Evolutionary conservation across 2,329 filamentous ascomycete genomes (phyloP), one percentile per base, ranked within the genome.

Genomic region (Pseudocercospora crystallina): DNA sequence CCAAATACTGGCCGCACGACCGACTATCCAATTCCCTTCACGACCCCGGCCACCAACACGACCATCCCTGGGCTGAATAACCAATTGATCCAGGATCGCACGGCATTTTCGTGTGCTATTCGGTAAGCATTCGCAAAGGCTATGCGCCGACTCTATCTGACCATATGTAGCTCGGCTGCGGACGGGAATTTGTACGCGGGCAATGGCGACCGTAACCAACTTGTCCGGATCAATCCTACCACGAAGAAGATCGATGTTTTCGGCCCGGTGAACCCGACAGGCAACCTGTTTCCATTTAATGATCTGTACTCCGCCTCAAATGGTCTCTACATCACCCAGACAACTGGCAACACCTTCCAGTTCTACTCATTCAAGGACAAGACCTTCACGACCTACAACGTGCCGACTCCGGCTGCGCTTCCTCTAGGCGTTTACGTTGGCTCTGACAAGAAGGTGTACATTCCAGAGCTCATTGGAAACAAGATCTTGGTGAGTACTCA

Each of bases 271-370:
- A 63, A 59, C 40, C 56, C 58, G 3, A 14, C 44, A 1, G 59
- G 61, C 2, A 56, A 64, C 31, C 39, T 63, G 9, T 53, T 58
- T 13, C 56, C 56, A 0, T 61, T 63, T 39, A 63, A 64, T 14
- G 61, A 63, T 33, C 35, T 64, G 3, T 61, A 51, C 37, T 44
- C 55, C 13, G 60, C 51, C 14, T 32, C 47, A 9, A 47, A 58
- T 29, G 61, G 61, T 3, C 59, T 64, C 12, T 64, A 54, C 38
- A 41, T 61, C 30, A 62, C 59, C 2, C 59, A 61, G 40, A 64
- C 58, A 5, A 62, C 57, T 8, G 59, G 43, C 10, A 59, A 59
- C 37, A 29, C 47, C 1, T 40, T 49, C 7, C 38, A 47, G 12
- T 49, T 43, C 17, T 49, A 49, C 38, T 30, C 38, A 17, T 54